A percentile compares a stretch with the other conserved stretches of the same genome.
These are phyloP conservation scores for Erodium texanum DNA, from an alignment of 441 rosid genomes.

Conservation along the genomic window DNA sequence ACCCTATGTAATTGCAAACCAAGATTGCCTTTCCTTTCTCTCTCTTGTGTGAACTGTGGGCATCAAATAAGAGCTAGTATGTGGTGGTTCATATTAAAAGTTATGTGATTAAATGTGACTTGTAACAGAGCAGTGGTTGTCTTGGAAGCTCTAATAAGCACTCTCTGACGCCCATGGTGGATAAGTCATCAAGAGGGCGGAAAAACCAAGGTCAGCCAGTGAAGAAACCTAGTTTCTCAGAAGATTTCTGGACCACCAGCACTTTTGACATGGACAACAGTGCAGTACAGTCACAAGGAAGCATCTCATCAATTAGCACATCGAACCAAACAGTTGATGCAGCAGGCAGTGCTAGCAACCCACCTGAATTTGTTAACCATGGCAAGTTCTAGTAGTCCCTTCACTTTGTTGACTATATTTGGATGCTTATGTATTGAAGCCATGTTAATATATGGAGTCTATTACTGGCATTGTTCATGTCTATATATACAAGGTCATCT, in stretches of 20 bases:
- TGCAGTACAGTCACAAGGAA: constrained; percentile 55
- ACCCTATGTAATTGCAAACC: not conserved
- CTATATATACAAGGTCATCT: not conserved
- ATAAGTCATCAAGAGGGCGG: constrained; percentile 22
- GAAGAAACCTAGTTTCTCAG: constrained; percentile 34
- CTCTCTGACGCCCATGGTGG: constrained; percentile 22
- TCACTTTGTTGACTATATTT: constrained; percentile 8
- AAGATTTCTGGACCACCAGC: constrained; percentile 58
- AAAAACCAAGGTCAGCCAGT: constrained; percentile 20
- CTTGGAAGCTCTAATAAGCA: constrained; percentile 42
- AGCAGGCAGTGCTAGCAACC: constrained; percentile 32
- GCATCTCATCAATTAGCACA: constrained; percentile 45
- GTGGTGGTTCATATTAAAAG: constrained; percentile 17
- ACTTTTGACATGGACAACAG: constrained; percentile 52
- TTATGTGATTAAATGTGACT: constrained; percentile 35
- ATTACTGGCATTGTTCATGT: not conserved
- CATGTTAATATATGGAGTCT: too few relatives aligned
- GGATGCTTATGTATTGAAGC: too few relatives aligned
- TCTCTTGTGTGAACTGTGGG: not conserved
- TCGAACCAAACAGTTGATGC: constrained; percentile 43
- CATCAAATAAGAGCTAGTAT: not conserved
- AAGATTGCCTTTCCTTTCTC: not conserved
- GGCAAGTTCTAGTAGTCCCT: constrained; percentile 38
- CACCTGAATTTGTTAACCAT: constrained; percentile 69
- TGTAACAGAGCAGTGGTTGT: constrained; percentile 80